Conservation (phyloP, 163 green algal genomes). For the Chlorella variabilis region DNA sequence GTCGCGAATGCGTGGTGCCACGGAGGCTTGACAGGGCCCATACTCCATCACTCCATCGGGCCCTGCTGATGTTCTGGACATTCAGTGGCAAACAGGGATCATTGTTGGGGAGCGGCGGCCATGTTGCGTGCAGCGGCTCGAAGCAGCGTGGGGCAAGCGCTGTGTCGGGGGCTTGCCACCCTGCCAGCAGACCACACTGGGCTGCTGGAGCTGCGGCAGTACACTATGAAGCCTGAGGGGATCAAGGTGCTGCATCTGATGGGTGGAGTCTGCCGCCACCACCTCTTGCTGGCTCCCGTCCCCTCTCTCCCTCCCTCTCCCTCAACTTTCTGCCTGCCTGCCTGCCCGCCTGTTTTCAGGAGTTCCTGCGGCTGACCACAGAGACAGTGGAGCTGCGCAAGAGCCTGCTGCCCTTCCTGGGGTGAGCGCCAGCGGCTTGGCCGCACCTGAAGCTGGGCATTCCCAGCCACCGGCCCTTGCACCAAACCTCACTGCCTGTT, state of each 20-base stretch:
- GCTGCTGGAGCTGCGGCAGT: constrained; percentile 48
- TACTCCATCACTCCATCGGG: too few species aligned
- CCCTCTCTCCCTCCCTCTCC: too few species aligned
- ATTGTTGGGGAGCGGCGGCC: too few species aligned
- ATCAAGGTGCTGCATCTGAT: constrained; percentile 28
- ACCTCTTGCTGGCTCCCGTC: too few species aligned
- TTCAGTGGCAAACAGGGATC: too few species aligned
- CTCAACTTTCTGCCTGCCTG: too few species aligned
- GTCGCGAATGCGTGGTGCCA: too few species aligned
- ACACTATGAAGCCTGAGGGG: constrained; percentile 69
- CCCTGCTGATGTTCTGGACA: too few species aligned
- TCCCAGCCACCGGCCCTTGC: too few species aligned
- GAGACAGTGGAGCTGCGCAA: constrained; percentile 61
- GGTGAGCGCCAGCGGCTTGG: constrained; percentile 47
- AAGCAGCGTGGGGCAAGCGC: background rate
- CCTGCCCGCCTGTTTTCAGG: constrained; percentile 29
- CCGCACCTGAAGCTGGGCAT: background rate
- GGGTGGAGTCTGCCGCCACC: background rate
- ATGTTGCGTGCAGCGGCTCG: background rate
- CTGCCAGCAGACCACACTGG: background rate
- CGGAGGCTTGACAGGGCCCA: too few species aligned
- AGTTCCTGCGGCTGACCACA: constrained; percentile 60
- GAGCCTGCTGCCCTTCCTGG: constrained; percentile 70
- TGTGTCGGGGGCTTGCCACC: background rate
- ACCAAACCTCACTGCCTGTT: too few species aligned